Conservation (phyloP, 2,329 filamentous ascomycete species). For the Fusarium oligoseptatum region DNA sequence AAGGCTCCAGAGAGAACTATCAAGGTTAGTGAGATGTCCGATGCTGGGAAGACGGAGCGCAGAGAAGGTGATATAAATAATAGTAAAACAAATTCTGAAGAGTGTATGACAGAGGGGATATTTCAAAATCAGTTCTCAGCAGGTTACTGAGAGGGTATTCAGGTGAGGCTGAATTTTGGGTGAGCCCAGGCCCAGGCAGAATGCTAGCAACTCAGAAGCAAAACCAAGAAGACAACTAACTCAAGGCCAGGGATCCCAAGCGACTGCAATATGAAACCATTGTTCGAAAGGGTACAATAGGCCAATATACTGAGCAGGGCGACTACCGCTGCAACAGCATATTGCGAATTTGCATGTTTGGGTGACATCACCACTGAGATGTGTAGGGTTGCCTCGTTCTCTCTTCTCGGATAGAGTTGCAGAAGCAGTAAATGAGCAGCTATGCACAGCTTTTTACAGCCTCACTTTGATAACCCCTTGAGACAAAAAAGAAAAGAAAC, state of each 20-base stretch:
- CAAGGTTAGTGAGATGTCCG: constrained; percentile 21
- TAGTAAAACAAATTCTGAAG: background rate
- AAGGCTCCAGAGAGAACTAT: constrained; percentile 40
- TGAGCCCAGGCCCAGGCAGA: background rate
- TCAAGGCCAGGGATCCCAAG: constrained; percentile 8
- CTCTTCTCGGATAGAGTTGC: constrained; percentile 9
- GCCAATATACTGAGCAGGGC: constrained; percentile 39
- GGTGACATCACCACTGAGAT: constrained; percentile 28
- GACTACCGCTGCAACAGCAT: constrained; percentile 37
- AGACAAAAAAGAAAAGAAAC: background rate
- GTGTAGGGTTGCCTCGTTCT: constrained; percentile 6
- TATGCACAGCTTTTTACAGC: constrained; percentile 1
- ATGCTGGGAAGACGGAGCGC: background rate
- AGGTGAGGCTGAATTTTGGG: background rate
- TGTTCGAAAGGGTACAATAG: constrained; percentile 17
- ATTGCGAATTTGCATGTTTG: constrained; percentile 13
- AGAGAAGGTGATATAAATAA: background rate
- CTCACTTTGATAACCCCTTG: background rate
- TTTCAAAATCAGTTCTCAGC: background rate
- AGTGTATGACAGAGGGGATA: background rate
- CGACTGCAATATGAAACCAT: background rate
- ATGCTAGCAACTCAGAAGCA: background rate
- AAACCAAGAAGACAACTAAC: constrained; percentile 27
- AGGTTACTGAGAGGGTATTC: background rate
- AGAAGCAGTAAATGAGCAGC: background rate